Percentiles rank a stretch among this genome's conserved stretches.
Conservation (phyloP, 306 rosid genomes). For the Acacia confusa region DNA sequence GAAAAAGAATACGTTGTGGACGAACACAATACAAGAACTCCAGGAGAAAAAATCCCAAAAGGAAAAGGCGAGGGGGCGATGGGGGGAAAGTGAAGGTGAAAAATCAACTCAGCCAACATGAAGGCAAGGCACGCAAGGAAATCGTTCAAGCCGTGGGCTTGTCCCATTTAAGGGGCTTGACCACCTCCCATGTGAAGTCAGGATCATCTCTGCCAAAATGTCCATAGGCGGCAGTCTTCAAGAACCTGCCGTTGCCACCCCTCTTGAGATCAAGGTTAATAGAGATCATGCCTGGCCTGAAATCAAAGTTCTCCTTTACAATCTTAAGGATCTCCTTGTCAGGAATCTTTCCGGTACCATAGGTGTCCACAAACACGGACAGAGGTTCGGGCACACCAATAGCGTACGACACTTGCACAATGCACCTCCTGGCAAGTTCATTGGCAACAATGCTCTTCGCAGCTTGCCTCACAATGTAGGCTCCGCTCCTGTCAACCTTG, state of each 20-base stretch:
- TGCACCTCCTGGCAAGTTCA: slow-evolving; percentile 45
- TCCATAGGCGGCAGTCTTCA: slow-evolving; percentile 57
- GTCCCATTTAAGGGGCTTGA: slow-evolving; percentile 58
- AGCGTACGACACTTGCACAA: slow-evolving; percentile 54
- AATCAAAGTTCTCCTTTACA: slow-evolving; percentile 52
- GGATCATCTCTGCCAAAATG: slow-evolving; percentile 51
- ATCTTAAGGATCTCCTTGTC: slow-evolving; percentile 48
- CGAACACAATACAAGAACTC: slow-evolving; percentile 33
- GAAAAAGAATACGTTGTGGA: slow-evolving; percentile 4
- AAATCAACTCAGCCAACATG: slow-evolving; percentile 19
- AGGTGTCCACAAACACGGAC: slow-evolving; percentile 48
- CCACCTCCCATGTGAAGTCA: slow-evolving; percentile 65
- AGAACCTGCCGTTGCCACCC: slow-evolving; percentile 51
- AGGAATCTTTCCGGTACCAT: slow-evolving; percentile 46
- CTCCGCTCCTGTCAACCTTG: slow-evolving; percentile 49
- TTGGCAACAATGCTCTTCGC: slow-evolving; percentile 47
- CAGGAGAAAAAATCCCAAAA: background rate
- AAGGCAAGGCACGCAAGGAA: slow-evolving; percentile 15
- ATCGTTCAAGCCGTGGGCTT: slow-evolving; percentile 49
- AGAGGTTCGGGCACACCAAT: slow-evolving; percentile 61
- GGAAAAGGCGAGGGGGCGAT: background rate
- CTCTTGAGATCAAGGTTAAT: slow-evolving; percentile 61
- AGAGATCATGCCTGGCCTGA: slow-evolving; percentile 55
- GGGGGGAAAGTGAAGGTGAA: background rate
- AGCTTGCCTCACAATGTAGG: slow-evolving; percentile 49